Conservation (phyloP, 75 land plant species). For the Pseudotsuga menziesii region DNA sequence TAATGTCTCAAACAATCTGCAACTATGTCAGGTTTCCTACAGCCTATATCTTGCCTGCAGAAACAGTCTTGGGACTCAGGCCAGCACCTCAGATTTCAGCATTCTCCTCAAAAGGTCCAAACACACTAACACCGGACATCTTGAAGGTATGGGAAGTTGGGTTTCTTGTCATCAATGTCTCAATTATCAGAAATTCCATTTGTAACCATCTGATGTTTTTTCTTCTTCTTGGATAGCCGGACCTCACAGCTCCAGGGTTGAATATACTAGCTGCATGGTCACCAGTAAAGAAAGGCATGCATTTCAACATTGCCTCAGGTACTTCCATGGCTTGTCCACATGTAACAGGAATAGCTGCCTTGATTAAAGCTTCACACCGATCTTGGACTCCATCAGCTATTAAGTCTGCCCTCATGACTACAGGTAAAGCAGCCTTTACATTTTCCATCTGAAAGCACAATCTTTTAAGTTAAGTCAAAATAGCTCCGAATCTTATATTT, state of each 20-base stretch:
- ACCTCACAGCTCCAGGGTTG: conserved; percentile 88
- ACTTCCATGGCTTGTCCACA: conserved; percentile 96
- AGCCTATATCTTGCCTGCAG: conserved; percentile 39
- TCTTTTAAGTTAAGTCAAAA: too few relatives aligned
- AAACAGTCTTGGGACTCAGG: conserved; percentile 41
- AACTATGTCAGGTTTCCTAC: conserved; percentile 28
- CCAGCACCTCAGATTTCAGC: conserved; percentile 62
- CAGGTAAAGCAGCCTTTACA: conserved; percentile 17
- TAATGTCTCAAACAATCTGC: neutral
- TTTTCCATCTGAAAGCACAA: too few relatives aligned
- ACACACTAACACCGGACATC: conserved; percentile 65
- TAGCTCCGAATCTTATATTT: too few relatives aligned
- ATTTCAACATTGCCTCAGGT: conserved; percentile 78
- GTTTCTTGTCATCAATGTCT: neutral
- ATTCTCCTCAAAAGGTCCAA: conserved; percentile 89
- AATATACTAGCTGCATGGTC: conserved; percentile 92
- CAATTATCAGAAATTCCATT: neutral
- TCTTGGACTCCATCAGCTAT: conserved; percentile 81
- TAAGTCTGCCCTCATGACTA: conserved; percentile 84
- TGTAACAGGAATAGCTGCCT: conserved; percentile 64
- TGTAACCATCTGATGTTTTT: neutral
- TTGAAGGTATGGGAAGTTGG: conserved; percentile 52
- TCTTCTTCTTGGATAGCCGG: conserved; percentile 53
- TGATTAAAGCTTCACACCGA: conserved; percentile 63
- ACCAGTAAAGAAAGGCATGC: conserved; percentile 39